Conservation (phyloP, 2,329 filamentous ascomycete species). For the Aspergillus intermedius region DNA sequence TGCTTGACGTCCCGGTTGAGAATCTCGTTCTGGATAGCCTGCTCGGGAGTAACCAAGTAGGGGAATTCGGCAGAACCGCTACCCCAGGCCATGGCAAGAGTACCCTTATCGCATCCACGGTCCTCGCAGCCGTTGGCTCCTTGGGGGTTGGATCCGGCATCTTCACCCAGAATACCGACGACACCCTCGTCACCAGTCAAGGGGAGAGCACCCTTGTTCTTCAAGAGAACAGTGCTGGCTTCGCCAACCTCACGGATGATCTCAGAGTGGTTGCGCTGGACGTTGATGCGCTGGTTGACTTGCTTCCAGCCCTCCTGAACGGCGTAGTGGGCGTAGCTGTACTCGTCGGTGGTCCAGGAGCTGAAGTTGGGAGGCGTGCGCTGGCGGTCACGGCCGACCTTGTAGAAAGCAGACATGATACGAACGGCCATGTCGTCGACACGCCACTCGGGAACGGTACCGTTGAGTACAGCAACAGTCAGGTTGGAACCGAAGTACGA, state of each 20-base stretch:
- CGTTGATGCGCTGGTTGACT: conserved; percentile 77
- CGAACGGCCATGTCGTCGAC: conserved; percentile 88
- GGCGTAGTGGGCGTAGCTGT: conserved; percentile 60
- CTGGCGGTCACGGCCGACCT: conserved; percentile 51
- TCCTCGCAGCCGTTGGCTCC: conserved; percentile 77
- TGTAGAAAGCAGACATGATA: conserved; percentile 62
- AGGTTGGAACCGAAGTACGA: conserved; percentile 83
- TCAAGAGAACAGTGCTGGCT: conserved; percentile 79
- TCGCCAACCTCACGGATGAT: conserved; percentile 71
- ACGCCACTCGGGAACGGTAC: conserved; percentile 78
- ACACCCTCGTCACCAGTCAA: conserved; percentile 68
- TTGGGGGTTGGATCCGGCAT: conserved; percentile 66
- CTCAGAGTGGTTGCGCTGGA: conserved; percentile 65
- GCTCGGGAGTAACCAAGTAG: conserved; percentile 56
- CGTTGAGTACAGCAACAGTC: conserved; percentile 80
- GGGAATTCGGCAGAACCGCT: conserved; percentile 56
- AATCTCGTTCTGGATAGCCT: conserved; percentile 60
- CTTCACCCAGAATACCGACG: conserved; percentile 71
- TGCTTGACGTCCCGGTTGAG: conserved; percentile 52
- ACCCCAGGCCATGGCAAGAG: conserved; percentile 59
- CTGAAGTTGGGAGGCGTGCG: conserved; percentile 68
- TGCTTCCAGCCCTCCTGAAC: conserved; percentile 55
- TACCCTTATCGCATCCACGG: conserved; percentile 56
- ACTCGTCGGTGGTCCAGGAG: conserved; percentile 76
- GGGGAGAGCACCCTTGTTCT: conserved; percentile 71